Base-by-base conservation (phyloP, 148 eudicot species). In the Fagopyrum esculentum region DNA sequence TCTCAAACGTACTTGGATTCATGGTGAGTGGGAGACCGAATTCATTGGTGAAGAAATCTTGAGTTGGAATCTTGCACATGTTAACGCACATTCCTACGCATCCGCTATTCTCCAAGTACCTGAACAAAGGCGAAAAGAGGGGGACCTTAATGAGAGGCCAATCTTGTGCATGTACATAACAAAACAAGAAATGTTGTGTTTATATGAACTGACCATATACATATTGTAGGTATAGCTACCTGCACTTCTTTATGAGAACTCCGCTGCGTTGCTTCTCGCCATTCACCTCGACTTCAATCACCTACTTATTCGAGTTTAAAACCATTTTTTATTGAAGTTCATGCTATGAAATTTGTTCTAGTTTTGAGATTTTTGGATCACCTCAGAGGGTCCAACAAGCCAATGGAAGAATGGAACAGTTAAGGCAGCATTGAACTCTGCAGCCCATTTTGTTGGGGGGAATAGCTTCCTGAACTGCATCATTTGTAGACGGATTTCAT, bases 1-100 rank as follows among this genome's bases (percentile, higher is more conserved):
- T 35, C 3, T 35, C 40, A 35, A 35, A 81, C 87, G 19, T 89
- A 91, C 98, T 93, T 78, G 98, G 98, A 44, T 81, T 93, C 98
- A 93, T 93, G 12, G 98, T 93, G 49, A 93, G 85, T 16, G 98
- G 97, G 56, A 93, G 98, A 52, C 98, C 98, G 71, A 93, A 93
- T 79, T 93, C 98, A 9, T 87, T 91, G 81, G 97, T 93, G 94
- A 93, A 93, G 85, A 93, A 93, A 75, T 93, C 94, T 87, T 93
- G 98, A 22, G 98, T 93, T 12, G 98, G 98, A 75, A 93, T 86
- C 82, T 93, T 93, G 86, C 98, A 93, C 98, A 93, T 93, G 74
- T 93, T 93, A 30, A 89, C 92, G 50, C 98, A 93, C 98, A 88
- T 88, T 84, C 98, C 98, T 17, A 89, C 94, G 74, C 98, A 93